Evolutionary conservation across 2,329 filamentous ascomycete species (phyloP).

Genomic region (Hypoxylon sp.): DNA sequence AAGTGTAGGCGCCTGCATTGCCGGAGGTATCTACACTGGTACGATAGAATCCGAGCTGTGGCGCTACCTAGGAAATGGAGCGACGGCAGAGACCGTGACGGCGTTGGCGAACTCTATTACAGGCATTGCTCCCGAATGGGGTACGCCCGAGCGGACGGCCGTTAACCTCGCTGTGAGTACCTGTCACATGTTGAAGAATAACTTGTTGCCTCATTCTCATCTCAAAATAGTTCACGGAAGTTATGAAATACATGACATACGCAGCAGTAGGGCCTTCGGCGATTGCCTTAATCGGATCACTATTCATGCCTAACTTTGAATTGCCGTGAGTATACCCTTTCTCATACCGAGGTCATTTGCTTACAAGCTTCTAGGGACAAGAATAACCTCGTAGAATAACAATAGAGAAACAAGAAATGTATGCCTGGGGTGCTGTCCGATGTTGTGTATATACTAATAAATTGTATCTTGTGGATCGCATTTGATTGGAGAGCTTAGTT

Average conservation of each 20-base stretch:
- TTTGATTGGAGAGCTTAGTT: neutral
- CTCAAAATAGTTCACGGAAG: conserved; percentile 47
- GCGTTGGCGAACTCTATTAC: conserved; percentile 63
- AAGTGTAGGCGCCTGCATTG: conserved; percentile 59
- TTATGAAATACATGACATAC: conserved; percentile 52
- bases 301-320: conserved; percentile 48
- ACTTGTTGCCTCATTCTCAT: conserved; percentile 2
- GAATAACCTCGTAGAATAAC: conserved; percentile 41
- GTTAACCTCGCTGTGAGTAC: conserved; percentile 59
- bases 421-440: neutral
- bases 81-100: conserved; percentile 54
- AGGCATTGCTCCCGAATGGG: conserved; percentile 58
- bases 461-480: neutral
- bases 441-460: neutral
- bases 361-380: conserved; percentile 35
- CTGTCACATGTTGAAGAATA: no score
- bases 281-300: conserved; percentile 42
- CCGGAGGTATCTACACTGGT: conserved; percentile 67
- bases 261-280: conserved; percentile 47
- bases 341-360: neutral
- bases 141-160: conserved; percentile 58
- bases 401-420: neutral
- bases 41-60: conserved; percentile 58
- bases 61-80: conserved; percentile 55
- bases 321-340: conserved; percentile 39